Evolutionary conservation across 1,284 basidiomycete species (phyloP).

Genomic region (Puccinia coronata): DNA sequence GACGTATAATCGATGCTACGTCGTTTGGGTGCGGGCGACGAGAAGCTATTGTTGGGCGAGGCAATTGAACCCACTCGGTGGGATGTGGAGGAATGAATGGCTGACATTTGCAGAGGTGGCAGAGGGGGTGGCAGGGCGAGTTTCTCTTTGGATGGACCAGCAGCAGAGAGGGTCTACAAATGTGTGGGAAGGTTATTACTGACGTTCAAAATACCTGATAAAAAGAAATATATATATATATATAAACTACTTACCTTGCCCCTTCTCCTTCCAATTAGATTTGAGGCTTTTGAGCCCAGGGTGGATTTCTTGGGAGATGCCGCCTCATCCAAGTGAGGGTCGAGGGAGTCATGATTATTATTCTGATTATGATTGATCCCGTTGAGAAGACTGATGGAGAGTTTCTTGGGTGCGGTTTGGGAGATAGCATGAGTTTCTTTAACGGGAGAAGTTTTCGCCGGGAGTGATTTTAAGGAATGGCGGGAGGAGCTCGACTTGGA

Average conservation of each 20-base stretch:
- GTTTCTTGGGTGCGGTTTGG: slow-evolving; percentile 47
- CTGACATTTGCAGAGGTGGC: slow-evolving; percentile 83
- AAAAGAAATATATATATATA: slow-evolving; percentile 5
- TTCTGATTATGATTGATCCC: too few relatives aligned
- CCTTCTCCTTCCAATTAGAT: slow-evolving; percentile 81
- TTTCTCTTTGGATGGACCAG: slow-evolving; percentile 70
- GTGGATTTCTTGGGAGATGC: slow-evolving; percentile 65
- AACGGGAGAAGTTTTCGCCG: slow-evolving; percentile 11
- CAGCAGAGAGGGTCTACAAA: slow-evolving; percentile 83
- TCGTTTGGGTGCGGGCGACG: slow-evolving; percentile 58
- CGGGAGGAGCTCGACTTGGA: slow-evolving; percentile 30
- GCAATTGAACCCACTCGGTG: slow-evolving; percentile 66
- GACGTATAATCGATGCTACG: slow-evolving; percentile 58
- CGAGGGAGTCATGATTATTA: neutral
- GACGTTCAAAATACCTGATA: neutral
- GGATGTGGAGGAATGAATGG: slow-evolving; percentile 73
- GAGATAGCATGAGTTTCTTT: slow-evolving; percentile 12
- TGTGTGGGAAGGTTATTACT: too few relatives aligned
- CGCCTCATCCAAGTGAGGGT: slow-evolving; percentile 15
- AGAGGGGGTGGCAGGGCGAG: slow-evolving; percentile 61
- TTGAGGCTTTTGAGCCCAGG: slow-evolving; percentile 79
- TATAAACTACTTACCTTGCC: slow-evolving; percentile 72
- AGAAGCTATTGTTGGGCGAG: slow-evolving; percentile 65
- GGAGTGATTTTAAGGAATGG: slow-evolving; percentile 24
- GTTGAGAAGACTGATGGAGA: slow-evolving; percentile 32